Base-by-base conservation (phyloP, 805 yeast genomes). In the Pichia phayaonensis region DNA sequence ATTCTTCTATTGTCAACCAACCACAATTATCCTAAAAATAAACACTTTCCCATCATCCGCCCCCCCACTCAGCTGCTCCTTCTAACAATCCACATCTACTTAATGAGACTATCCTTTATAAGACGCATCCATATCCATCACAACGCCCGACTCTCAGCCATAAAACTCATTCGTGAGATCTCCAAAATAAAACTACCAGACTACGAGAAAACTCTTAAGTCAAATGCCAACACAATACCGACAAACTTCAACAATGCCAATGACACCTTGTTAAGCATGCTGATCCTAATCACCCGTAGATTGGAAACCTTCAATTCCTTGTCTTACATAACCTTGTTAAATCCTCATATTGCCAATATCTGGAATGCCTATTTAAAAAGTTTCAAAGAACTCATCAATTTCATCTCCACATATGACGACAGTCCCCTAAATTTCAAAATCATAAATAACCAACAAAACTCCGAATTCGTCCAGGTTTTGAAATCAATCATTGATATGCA, bases 311-410 rank as follows among this genome's bases (percentile, higher is more conserved):
- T 92, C 56, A 76, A 92, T 55, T 72, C 76, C 42, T 69, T 92
- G 49, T 97, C 97, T 0, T 92, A 89, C 64, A 76, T 90, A 57
- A 89, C 84, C 44, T 84, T 90, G 50, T 67, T 92, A 54, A 92
- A 92, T 63, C 97, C 97, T 7, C 81, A 87, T 59, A 83, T 92
- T 47, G 84, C 92, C 12, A 80, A 79, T 58, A 83, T 86, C 22
- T 88, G 89, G 70, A 74, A 79, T 58, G 68, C 83, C 45, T 92
- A 92, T 68, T 70, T 88, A 55, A 73, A 80, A 12, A 44, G 46
- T 44, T 44, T 40, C 36, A 24, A 77, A 46, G 70, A 76, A 6
- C 59, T 83, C 46, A 59, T 77, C 23, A 61, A 70, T 2, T 69
- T 73, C 44, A 70, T 48, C 62, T 74, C 40, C 73, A 41, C 13